Evolutionary conservation across 495 filamentous ascomycete genomes (phyloP).

Genomic region (Hypoxylon fuscum): DNA sequence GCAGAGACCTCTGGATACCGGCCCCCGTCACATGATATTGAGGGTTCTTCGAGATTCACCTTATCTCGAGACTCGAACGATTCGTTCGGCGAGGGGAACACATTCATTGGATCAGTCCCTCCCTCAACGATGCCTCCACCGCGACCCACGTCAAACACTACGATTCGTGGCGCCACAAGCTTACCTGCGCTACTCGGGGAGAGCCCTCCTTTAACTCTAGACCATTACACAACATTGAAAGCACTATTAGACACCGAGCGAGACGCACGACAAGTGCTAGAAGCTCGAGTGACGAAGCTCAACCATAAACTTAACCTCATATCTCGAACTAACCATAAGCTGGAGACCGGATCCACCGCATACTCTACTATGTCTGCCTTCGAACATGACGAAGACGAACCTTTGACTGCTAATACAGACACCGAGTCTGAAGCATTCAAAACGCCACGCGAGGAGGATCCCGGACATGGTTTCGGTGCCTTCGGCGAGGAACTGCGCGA

Average conservation of each 20-base stretch:
- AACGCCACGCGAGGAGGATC: constrained; percentile 54
- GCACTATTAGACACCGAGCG: constrained; percentile 61
- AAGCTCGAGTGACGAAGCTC: constrained; percentile 59
- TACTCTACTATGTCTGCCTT: constrained; percentile 48
- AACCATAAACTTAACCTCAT: constrained; percentile 53
- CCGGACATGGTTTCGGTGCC: constrained; percentile 50
- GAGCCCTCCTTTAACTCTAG: constrained; percentile 35
- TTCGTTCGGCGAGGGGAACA: constrained; percentile 54
- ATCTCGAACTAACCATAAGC: constrained; percentile 44
- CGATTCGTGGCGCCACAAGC: constrained; percentile 53
- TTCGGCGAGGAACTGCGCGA: constrained; percentile 55
- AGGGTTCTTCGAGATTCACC: constrained; percentile 40
- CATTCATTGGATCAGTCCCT: constrained; percentile 48
- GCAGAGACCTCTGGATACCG: constrained; percentile 34
- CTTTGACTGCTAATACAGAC: constrained; percentile 31
- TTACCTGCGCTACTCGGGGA: constrained; percentile 52
- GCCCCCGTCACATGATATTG: constrained; percentile 30
- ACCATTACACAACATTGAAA: constrained; percentile 50
- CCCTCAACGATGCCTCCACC: constrained; percentile 45
- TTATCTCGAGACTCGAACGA: constrained; percentile 49
- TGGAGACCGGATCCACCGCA: constrained; percentile 30
- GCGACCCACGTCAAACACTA: constrained; percentile 51
- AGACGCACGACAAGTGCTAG: constrained; percentile 58
- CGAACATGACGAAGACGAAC: constrained; percentile 47
- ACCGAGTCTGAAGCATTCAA: constrained; percentile 51